Conservation (phyloP, 306 rosid species). For the Acacia confusa region DNA sequence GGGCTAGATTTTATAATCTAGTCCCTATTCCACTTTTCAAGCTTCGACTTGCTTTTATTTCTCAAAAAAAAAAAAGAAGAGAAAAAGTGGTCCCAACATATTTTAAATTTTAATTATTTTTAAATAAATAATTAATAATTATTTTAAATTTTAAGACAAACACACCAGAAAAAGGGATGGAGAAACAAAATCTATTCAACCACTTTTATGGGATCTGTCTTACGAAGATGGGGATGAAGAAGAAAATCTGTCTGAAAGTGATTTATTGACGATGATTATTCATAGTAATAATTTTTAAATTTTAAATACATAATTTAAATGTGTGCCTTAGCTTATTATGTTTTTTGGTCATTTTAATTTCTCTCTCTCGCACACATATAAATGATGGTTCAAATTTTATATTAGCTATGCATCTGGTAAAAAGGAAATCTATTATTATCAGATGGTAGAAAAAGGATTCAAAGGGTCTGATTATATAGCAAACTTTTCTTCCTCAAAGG, state of each 20-base stretch:
- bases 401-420: neutral
- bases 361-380: neutral
- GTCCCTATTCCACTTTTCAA: no score
- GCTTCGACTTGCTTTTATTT: no score
- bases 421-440: neutral
- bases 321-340: no score
- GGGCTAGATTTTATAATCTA: no score
- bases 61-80: no score
- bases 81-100: neutral
- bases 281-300: neutral
- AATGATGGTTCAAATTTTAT: neutral
- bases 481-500: no score
- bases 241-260: neutral
- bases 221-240: neutral
- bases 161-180: neutral
- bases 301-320: neutral
- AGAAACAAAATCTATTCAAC: neutral
- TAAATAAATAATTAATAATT: neutral
- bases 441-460: neutral
- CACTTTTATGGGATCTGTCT: neutral
- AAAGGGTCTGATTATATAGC: neutral
- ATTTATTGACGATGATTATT: neutral
- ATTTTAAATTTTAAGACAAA: neutral
- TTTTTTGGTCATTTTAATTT: neutral
- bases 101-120: neutral